Conservation (phyloP, 176 grass and related monocot species). For the Pharus latifolius region DNA sequence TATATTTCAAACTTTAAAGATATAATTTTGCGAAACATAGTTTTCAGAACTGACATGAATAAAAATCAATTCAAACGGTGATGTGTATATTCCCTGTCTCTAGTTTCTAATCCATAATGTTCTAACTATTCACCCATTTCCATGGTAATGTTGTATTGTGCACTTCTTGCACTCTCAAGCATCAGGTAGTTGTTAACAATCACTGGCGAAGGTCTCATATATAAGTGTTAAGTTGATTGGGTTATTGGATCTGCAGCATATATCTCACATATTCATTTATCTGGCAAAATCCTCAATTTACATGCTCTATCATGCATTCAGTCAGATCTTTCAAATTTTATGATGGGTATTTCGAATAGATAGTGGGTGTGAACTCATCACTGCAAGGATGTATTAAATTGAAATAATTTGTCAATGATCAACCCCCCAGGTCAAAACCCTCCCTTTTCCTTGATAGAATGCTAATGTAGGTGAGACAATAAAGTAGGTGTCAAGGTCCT, state of each 20-base stretch:
- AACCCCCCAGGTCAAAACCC: background rate
- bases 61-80: background rate
- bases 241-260: background rate
- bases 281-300: background rate
- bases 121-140: background rate
- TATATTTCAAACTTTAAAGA: no score
- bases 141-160: background rate
- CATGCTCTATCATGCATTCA: background rate
- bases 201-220: background rate
- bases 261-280: background rate
- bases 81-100: background rate
- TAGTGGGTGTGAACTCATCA: background rate
- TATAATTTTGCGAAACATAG: background rate
- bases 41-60: background rate
- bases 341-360: background rate
- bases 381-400: conserved; percentile 2
- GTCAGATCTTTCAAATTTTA: background rate
- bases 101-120: background rate
- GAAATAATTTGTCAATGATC: background rate
- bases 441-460: background rate
- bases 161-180: background rate
- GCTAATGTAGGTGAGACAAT: background rate
- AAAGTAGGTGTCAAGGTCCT: conserved; percentile 5
- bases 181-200: background rate
- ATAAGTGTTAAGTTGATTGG: background rate